These are phyloP conservation scores for Stereocaulon alpinum DNA, from an alignment of 495 filamentous ascomycete species.

Conservation along the genomic window DNA sequence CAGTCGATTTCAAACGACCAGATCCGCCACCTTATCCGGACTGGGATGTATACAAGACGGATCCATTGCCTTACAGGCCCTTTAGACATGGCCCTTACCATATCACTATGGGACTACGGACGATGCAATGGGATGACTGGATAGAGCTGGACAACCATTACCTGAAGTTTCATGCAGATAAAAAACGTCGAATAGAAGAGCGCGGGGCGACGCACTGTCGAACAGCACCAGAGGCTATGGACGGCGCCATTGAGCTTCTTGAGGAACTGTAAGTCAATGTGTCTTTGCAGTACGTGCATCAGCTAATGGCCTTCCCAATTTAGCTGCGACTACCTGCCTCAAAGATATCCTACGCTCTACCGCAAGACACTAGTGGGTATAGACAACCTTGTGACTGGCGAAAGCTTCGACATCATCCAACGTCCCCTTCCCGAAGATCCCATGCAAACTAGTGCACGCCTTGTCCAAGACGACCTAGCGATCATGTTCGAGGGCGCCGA, in stretches of 20 bases:
- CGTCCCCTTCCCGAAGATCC: conserved; percentile 69
- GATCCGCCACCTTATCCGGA: conserved; percentile 53
- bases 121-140: conserved; percentile 73
- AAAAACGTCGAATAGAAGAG: conserved; percentile 57
- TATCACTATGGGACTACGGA: conserved; percentile 75
- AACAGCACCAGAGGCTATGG: conserved; percentile 65
- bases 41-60: conserved; percentile 63
- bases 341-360: conserved; percentile 69
- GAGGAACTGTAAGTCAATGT: conserved; percentile 51
- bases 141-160: conserved; percentile 85
- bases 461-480: conserved; percentile 78
- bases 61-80: conserved; percentile 74
- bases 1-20: conserved; percentile 58
- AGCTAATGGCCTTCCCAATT: background rate
- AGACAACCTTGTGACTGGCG: conserved; percentile 60
- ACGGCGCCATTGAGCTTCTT: conserved; percentile 68
- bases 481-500: conserved; percentile 75
- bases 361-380: conserved; percentile 53
- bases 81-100: conserved; percentile 77
- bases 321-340: conserved; percentile 60
- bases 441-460: conserved; percentile 62
- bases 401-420: conserved; percentile 58
- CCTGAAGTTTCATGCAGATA: conserved; percentile 63
- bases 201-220: conserved; percentile 60
- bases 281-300: background rate